Percentiles rank a stretch among this genome's conserved stretches.
Conservation (phyloP, 441 rosid genomes). For the Populus hybrid region DNA sequence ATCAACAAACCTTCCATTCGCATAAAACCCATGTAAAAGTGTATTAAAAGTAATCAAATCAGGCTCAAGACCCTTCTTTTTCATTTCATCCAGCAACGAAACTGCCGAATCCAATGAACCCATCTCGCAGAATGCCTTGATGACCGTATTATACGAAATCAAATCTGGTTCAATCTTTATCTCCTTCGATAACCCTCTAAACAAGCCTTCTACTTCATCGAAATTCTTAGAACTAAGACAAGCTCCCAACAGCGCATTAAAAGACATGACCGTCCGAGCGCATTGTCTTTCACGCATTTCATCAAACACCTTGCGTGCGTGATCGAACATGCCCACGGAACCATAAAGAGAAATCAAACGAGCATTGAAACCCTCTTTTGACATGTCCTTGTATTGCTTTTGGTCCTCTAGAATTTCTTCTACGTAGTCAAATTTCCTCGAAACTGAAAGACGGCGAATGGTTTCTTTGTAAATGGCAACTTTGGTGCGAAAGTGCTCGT, state of each 20-base stretch:
- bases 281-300: too few species aligned
- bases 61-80: too few species aligned
- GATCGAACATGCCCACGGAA: constrained; percentile 10
- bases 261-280: constrained; percentile 45
- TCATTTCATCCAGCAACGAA: too few species aligned
- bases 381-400: constrained; percentile 33
- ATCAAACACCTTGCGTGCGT: too few species aligned
- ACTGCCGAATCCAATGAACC: constrained; percentile 28
- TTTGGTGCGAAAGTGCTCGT: constrained; percentile 36
- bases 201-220: constrained; percentile 37
- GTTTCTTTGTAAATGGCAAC: constrained; percentile 31
- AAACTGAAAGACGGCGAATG: constrained; percentile 49
- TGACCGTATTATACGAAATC: constrained; percentile 49
- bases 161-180: constrained; percentile 42
- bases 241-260: constrained; percentile 61
- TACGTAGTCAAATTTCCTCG: constrained; percentile 36
- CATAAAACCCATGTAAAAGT: too few species aligned
- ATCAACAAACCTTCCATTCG: too few species aligned
- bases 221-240: constrained; percentile 48
- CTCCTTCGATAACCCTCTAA: constrained; percentile 43
- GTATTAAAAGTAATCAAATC: too few species aligned
- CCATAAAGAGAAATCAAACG: constrained; percentile 42
- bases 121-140: constrained; percentile 57
- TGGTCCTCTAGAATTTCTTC: constrained; percentile 30
- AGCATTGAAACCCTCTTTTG: constrained; percentile 42